Base-by-base conservation (phyloP, 2,329 filamentous ascomycete species). In the Keithomyces neogunnii region DNA sequence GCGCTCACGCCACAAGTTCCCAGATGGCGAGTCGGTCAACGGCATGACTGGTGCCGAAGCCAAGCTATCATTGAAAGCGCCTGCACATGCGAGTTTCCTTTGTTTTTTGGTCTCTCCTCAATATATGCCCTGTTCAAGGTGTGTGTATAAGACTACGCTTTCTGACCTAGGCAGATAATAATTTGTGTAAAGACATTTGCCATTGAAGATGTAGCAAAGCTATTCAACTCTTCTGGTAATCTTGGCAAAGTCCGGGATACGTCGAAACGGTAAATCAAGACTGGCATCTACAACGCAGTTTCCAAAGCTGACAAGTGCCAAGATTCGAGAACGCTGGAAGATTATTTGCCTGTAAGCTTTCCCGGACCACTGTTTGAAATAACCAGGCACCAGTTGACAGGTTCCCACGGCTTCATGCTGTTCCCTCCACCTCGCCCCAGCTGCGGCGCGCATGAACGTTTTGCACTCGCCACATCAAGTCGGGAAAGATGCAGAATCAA, bases 41-140 rank as follows among this genome's bases (percentile, higher is more conserved):
- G 55, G 59, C 48, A 73, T 74, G 71, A 72, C 69, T 10, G 66
- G 69, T 36, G 53, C 65, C 53, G 69, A 78, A 47, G 73, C 76
- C 71, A 73, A 52, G 64, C 67, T 51, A 72, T 77, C 53, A 59
- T 74, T 13, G 64, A 67, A 53, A 61, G 62, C 38, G 53, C 69
- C 4, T 54, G 61, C 5, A 52, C 59, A 10, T 54, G 59, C 1
- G 70, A 73, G 50, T 73, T 72, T 31, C 71, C 72, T 0, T 58
- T 64, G 9, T 60, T 70, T 33, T 71, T 68, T 53, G 64, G 67
- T 13, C 52, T 71, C 29, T 60, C 64, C 1, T 57, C 72, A 39
- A 66, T 70, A 45, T 62, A 71, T 31, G 70, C 68, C 35, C 60
- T 74, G 11, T 68, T 73, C 56, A 71, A 70, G 62, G 19, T 19